phyloP scores from a whole-genome alignment of 2,329 filamentous ascomycete species.

The Mycosphaerelloides madeirae region DNA sequence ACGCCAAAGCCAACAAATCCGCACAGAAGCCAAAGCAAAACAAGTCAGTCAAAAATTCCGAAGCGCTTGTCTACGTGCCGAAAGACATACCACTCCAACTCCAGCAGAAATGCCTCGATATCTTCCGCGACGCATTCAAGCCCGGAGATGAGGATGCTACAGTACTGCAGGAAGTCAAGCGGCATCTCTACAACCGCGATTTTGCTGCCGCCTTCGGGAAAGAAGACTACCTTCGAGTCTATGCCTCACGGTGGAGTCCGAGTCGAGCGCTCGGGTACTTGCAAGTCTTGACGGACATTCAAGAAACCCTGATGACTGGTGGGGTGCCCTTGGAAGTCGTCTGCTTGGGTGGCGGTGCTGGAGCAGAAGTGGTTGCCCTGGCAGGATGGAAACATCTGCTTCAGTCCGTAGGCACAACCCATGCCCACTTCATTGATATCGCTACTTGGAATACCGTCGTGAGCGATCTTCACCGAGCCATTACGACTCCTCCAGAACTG shows the following conservation, averaged over 20 bases:
- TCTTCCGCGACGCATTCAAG: conserved; percentile 61
- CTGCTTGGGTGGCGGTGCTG: conserved; percentile 62
- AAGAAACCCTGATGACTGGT: conserved; percentile 13
- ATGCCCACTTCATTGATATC: conserved; percentile 69
- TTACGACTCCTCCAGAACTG: conserved; percentile 49
- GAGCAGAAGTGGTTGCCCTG: conserved; percentile 62
- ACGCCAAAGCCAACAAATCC: background rate
- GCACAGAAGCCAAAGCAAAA: too few species aligned
- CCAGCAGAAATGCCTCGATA: conserved; percentile 67
- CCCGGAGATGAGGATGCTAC: conserved; percentile 23
- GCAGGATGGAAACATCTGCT: conserved; percentile 44
- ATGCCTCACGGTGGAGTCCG: conserved; percentile 87
- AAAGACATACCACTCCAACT: conserved; percentile 29
- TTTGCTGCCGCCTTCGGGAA: conserved; percentile 74
- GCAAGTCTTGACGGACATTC: conserved; percentile 47
- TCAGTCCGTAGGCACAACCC: conserved; percentile 20
- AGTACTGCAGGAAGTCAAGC: conserved; percentile 75
- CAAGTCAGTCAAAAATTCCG: background rate
- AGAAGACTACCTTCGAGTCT: conserved; percentile 68
- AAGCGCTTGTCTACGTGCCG: background rate
- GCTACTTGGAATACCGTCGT: conserved; percentile 70
- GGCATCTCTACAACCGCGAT: conserved; percentile 78
- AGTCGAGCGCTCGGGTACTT: conserved; percentile 77
- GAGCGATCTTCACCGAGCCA: conserved; percentile 51
- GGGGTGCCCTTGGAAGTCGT: conserved; percentile 34